Percentiles rank a stretch among this genome's conserved stretches.
These are phyloP conservation scores for Diplodia corticola DNA, from an alignment of 2,329 filamentous ascomycete species.

Conservation along the genomic window DNA sequence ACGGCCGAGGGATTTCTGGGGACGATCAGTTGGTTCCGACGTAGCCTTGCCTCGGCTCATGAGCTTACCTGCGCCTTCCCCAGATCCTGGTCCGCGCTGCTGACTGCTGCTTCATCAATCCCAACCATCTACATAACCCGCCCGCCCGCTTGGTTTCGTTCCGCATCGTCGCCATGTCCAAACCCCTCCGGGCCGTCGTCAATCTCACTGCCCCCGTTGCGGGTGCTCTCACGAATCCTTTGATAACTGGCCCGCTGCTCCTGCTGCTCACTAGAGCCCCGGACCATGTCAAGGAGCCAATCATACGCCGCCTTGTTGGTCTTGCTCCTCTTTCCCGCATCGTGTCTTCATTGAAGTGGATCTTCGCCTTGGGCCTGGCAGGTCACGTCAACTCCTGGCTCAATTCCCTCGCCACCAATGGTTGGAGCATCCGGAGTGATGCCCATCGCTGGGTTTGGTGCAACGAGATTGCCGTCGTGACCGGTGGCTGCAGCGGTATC, in stretches of 20 bases:
- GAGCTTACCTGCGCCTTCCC: background rate
- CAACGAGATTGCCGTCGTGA: conserved; percentile 39
- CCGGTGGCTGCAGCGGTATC: conserved; percentile 41
- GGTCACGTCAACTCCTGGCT: conserved; percentile 32
- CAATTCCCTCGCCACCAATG: conserved; percentile 40
- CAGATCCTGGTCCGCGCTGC: background rate
- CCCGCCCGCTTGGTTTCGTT: background rate
- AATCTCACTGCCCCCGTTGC: conserved; percentile 1
- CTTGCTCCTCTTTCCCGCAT: conserved; percentile 25
- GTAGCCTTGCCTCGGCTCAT: background rate
- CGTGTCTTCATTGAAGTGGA: conserved; percentile 33
- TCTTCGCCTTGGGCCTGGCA: conserved; percentile 37
- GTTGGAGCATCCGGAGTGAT: conserved; percentile 40
- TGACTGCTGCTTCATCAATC: background rate
- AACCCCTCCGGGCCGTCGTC: background rate
- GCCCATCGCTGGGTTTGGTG: conserved; percentile 36
- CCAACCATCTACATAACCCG: background rate
- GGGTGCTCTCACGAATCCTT: conserved; percentile 34
- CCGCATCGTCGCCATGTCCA: conserved; percentile 1
- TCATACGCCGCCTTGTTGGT: conserved; percentile 32
- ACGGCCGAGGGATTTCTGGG: background rate
- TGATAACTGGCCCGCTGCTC: conserved; percentile 34
- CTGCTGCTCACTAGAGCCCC: conserved; percentile 37
- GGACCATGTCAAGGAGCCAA: conserved; percentile 28
- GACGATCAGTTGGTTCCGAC: background rate